These are phyloP conservation scores for Geranium brycei DNA, from an alignment of 345 rosid species.

Conservation along the genomic window DNA sequence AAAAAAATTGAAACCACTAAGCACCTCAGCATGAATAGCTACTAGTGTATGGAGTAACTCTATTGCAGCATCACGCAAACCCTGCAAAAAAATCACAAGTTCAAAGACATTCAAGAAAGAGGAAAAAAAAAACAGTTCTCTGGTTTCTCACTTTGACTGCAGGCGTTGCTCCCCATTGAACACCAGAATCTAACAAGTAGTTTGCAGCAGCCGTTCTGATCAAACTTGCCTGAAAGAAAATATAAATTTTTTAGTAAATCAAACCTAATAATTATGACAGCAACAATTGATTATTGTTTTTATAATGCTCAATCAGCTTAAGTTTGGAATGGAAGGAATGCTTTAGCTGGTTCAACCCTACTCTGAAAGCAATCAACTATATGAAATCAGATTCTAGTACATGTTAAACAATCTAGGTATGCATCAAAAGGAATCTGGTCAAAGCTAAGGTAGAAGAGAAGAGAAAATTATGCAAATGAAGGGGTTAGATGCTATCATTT, in stretches of 20 bases:
- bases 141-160: constrained; percentile 60
- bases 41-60: constrained; percentile 85
- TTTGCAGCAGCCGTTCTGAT: constrained; percentile 73
- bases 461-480: too few species aligned
- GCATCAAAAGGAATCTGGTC: too few species aligned
- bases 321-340: too few species aligned
- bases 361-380: too few species aligned
- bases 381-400: too few species aligned
- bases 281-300: neutral
- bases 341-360: too few species aligned
- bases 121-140: neutral
- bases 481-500: too few species aligned
- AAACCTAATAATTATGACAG: neutral
- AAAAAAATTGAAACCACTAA: too few species aligned
- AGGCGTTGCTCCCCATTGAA: constrained; percentile 92
- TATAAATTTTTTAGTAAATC: constrained; percentile 1
- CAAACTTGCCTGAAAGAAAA: constrained; percentile 56
- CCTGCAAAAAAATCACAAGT: constrained; percentile 29
- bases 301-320: too few species aligned
- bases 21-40: constrained; percentile 90
- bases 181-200: constrained; percentile 76
- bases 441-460: too few species aligned
- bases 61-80: constrained; percentile 87
- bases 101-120: neutral
- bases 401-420: too few species aligned